These are phyloP conservation scores for Xylogone sp. DNA, from an alignment of 2,329 filamentous ascomycete genomes.

Conservation along the genomic window DNA sequence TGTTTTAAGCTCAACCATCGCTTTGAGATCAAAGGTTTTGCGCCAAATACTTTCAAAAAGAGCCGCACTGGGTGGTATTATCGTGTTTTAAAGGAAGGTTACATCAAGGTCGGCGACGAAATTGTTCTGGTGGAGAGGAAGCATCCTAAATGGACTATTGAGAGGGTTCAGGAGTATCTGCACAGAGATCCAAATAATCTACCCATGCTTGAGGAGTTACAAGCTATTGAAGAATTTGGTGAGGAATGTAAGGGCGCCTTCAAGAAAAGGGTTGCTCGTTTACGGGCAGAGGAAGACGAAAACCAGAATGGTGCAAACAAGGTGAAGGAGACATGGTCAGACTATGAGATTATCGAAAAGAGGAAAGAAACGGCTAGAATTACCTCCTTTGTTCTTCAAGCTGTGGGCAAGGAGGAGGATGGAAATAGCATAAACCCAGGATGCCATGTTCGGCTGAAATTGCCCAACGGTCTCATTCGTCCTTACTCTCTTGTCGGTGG, in stretches of 20 bases:
- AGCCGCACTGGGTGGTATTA: slow-evolving; percentile 66
- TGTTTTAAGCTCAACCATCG: slow-evolving; percentile 69
- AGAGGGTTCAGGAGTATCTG: slow-evolving; percentile 58
- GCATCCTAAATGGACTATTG: slow-evolving; percentile 59
- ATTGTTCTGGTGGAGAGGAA: slow-evolving; percentile 51
- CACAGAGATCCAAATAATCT: slow-evolving; percentile 49
- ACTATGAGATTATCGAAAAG: slow-evolving; percentile 42
- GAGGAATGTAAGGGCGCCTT: slow-evolving; percentile 48
- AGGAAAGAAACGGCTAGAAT: slow-evolving; percentile 47
- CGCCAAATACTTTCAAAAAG: slow-evolving; percentile 50
- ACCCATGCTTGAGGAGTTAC: slow-evolving; percentile 48
- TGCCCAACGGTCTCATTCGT: slow-evolving; percentile 52
- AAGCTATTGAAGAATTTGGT: slow-evolving; percentile 28
- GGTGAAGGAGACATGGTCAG: slow-evolving; percentile 29
- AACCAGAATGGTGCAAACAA: slow-evolving; percentile 23
- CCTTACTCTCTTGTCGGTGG: slow-evolving; percentile 59
- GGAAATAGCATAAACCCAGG: slow-evolving; percentile 38
- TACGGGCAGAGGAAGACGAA: slow-evolving; percentile 27
- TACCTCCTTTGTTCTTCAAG: slow-evolving; percentile 48
- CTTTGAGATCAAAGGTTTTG: slow-evolving; percentile 60
- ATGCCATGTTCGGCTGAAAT: slow-evolving; percentile 52
- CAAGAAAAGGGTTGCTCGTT: slow-evolving; percentile 45
- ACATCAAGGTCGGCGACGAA: slow-evolving; percentile 51
- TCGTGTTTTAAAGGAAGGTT: slow-evolving; percentile 52
- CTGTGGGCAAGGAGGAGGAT: slow-evolving; percentile 31